Evolutionary conservation across 2,329 filamentous ascomycete species (phyloP), one percentile per base, ranked within the genome.

Genomic region (Thelonectria olida): DNA sequence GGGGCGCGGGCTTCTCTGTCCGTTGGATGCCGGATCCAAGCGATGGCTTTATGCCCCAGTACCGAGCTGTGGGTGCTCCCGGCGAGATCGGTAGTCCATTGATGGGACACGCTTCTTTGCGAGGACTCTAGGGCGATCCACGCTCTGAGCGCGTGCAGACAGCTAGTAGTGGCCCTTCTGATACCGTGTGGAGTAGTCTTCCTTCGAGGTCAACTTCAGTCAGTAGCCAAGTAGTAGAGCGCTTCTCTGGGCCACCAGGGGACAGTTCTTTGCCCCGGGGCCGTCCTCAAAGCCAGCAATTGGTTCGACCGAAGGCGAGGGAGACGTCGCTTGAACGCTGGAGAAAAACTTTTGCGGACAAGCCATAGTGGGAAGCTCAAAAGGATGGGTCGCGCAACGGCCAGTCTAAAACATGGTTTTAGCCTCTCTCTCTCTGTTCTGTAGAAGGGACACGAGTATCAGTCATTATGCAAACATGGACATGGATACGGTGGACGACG

Each of bases 1-100:
- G 87, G 49, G 63, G 62, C n/a, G 60, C 58, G 27, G 80, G 72
- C 1, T 66, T 70, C 36, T 68, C 70, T 7, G 83, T 90, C 52
- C 81, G 85, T 15, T 88, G 85, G 78, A 82, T 90, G 57, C 81
- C 85, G 13, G 84, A 86, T 67, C 78, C 75, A 55, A 80, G 77
- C 59, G 80, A 78, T 61, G 77, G 78, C 19, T 72, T 78, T 12
- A 76, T 77, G 50, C 71, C 76, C 15, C 75, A 76, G 50, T 79
- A 75, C 62, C 80, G 82, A 65, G 77, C 79, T 6, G 77, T 87
- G 1, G 85, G 85, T 45, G 84, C 84, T 7, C 88, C 89, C 3
- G 88, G 90, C 28, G 88, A 92, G 74, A 91, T 92, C 62, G 88
- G 89, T 42, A 92, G 90, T 72, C 90, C 90, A 2, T 76, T 88